A percentile compares a stretch with the other conserved stretches of the same genome.
Conservation (phyloP, 2,329 filamentous ascomycete species). For the Didymella arachidicola region DNA sequence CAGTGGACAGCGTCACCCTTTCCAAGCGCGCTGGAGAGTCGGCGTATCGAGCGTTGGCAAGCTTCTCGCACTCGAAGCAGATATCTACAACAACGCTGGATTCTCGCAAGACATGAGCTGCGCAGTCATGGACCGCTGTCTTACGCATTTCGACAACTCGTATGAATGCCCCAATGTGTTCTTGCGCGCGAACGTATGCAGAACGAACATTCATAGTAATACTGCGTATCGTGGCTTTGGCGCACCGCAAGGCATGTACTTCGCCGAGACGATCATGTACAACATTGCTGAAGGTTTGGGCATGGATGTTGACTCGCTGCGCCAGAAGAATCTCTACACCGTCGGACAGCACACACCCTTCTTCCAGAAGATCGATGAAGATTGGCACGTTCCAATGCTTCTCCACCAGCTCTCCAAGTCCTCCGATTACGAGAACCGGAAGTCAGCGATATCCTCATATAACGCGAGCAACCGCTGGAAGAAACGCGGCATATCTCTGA, state of each 20-base stretch:
- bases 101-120: slow-evolving; percentile 73
- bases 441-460: slow-evolving; percentile 74
- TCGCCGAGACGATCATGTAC: slow-evolving; percentile 85
- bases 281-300: slow-evolving; percentile 87
- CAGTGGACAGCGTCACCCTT: slow-evolving; percentile 90
- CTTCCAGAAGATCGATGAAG: slow-evolving; percentile 78
- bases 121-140: slow-evolving; percentile 82
- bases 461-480: slow-evolving; percentile 88
- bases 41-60: slow-evolving; percentile 91
- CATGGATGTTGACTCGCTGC: slow-evolving; percentile 80
- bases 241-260: slow-evolving; percentile 93
- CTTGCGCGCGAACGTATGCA: slow-evolving; percentile 85
- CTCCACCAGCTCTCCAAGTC: slow-evolving; percentile 83
- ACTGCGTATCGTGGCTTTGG: slow-evolving; percentile 96
- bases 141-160: slow-evolving; percentile 86
- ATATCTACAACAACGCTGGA: slow-evolving; percentile 90
- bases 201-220: slow-evolving; percentile 95
- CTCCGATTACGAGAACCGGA: slow-evolving; percentile 72
- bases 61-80: slow-evolving; percentile 85
- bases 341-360: slow-evolving; percentile 82
- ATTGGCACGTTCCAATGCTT: slow-evolving; percentile 95
- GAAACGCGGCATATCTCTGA: slow-evolving; percentile 82
- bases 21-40: slow-evolving; percentile 88
- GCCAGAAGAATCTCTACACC: slow-evolving; percentile 86
- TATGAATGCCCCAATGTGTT: slow-evolving; percentile 86